Base-by-base conservation (phyloP, 352 stramenopile genomes). In the Plasmopara muralis region DNA sequence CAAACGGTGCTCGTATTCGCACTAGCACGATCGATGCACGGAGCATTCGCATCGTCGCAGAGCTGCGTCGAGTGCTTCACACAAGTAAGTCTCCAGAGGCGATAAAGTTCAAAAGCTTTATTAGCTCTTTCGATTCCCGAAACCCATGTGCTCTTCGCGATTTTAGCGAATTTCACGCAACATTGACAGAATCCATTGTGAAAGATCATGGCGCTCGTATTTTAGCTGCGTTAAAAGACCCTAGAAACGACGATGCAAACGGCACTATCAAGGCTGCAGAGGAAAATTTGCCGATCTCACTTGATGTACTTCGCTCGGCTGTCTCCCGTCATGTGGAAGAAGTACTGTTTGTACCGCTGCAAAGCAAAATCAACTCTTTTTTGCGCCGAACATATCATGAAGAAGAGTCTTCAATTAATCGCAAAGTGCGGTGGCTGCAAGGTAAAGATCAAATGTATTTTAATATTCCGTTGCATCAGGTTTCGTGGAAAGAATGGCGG, bases 401-500 rank as follows among this genome's bases (percentile, higher is more conserved):
- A 45, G 84, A 92, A 45, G 84, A 95, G 28, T 64, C 79, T 0
- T 68, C 70, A 6, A 74, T 95, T 47, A 93, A 90, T 56, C 78
- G 82, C 9, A 93, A 93, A 48, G 68, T 95, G 8, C 69, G 81
- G n/a, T 95, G 83, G 82, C 64, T 95, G 9, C 84, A 93, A 61
- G 83, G 84, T n/a, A 95, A 95, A 67, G 83, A 95, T 51, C 84
- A 95, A 33, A 87, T 80, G 50, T 93, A 92, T 51, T 95, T 89
- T 55, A 90, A 93, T 46, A 95, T 95, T 30, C 82, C 84, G 2
- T 29, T 86, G 50, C 66, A 89, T 25, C 82, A 93, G 29, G 64
- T 89, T 7, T 95, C 84, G 42, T 87, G 72, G 71, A 92, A 89
- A 20, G 81, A 93, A 48, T 95, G 84, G 84, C 70, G 84, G 1